Conservation (phyloP, 164 flowering plant species). For the Nelumbo lutea region DNA sequence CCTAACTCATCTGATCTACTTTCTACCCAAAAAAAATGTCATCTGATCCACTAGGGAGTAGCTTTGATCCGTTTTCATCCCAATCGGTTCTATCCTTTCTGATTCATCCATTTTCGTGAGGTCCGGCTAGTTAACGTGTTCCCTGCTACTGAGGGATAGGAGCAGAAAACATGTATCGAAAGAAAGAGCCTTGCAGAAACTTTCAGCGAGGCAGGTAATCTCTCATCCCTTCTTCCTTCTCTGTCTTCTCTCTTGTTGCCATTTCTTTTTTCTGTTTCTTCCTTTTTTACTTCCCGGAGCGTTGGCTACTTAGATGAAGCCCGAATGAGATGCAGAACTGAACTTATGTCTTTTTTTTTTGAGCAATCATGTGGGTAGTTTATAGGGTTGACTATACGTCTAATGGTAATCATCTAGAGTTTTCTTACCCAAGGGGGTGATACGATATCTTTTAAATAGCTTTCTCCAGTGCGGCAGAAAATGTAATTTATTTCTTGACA, state of each 20-base stretch:
- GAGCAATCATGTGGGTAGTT: neutral
- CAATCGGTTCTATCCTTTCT: neutral
- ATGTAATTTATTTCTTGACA: too few relatives aligned
- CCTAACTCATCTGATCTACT: too few relatives aligned
- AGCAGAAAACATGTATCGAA: constrained; percentile 21
- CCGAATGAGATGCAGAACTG: too few relatives aligned
- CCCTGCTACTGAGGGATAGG: too few relatives aligned
- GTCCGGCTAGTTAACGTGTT: neutral
- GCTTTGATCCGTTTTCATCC: neutral
- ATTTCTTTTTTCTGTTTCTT: neutral
- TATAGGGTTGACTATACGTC: neutral
- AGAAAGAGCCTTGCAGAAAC: constrained; percentile 43
- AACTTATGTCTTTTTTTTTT: neutral
- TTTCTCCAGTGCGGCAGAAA: too few relatives aligned
- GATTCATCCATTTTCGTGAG: neutral
- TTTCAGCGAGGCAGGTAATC: constrained; percentile 52
- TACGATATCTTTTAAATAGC: too few relatives aligned
- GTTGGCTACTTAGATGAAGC: too few relatives aligned
- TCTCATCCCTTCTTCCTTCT: neutral
- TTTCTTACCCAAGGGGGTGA: too few relatives aligned
- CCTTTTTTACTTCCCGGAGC: neutral
- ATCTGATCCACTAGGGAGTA: neutral
- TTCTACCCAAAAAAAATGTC: too few relatives aligned
- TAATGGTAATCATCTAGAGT: too few relatives aligned
- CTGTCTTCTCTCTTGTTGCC: neutral